Evolutionary conservation across 495 filamentous ascomycete species (phyloP).

Genomic region (Podospora didyma): DNA sequence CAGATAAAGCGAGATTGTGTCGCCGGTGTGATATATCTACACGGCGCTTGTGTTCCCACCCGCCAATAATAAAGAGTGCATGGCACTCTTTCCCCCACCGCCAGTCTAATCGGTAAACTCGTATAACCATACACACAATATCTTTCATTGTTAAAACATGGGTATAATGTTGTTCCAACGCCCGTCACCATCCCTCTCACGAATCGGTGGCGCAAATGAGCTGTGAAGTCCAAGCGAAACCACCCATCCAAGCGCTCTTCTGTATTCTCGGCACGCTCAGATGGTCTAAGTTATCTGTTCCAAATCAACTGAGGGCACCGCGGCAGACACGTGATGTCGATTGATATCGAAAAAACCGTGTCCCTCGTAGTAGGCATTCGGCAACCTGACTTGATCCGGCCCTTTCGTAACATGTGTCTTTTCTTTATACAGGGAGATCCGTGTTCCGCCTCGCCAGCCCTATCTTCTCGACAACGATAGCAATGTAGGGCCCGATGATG

Average conservation of each 20-base stretch:
- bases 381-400: too few species aligned
- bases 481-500: slow-evolving; percentile 79
- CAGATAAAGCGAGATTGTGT: neutral
- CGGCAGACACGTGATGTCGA: too few species aligned
- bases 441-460: slow-evolving; percentile 64
- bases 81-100: neutral
- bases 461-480: slow-evolving; percentile 58
- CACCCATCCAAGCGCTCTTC: too few species aligned
- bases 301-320: too few species aligned
- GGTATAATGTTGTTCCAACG: slow-evolving; percentile 24
- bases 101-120: neutral
- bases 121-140: slow-evolving; percentile 5
- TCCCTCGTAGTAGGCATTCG: too few species aligned
- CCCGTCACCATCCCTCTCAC: slow-evolving; percentile 1
- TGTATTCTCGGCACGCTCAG: too few species aligned
- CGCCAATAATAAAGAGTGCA: neutral
- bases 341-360: too few species aligned
- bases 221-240: neutral
- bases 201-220: neutral
- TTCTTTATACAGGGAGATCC: slow-evolving; percentile 65
- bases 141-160: slow-evolving; percentile 17
- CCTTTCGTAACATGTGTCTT: neutral
- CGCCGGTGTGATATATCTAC: neutral
- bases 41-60: neutral
- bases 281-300: too few species aligned